Conservation (phyloP, 2,329 filamentous ascomycete species). For the Xylaria sp. region DNA sequence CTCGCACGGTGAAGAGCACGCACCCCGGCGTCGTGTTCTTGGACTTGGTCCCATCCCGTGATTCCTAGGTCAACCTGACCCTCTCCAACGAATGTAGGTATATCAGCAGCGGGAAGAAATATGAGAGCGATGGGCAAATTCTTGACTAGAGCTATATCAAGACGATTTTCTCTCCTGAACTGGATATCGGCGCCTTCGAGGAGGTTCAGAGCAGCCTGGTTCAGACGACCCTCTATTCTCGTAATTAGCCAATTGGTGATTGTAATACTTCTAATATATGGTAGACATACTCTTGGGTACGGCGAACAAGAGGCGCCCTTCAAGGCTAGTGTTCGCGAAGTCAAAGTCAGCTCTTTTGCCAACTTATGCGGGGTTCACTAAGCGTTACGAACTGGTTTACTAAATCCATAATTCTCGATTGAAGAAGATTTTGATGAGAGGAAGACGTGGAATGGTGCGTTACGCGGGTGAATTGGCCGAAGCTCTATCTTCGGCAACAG, state of each 20-base stretch:
- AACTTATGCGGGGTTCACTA: slow-evolving; percentile 10
- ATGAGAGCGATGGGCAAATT: slow-evolving; percentile 95
- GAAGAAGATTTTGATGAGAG: not conserved
- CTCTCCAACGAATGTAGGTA: slow-evolving; percentile 96
- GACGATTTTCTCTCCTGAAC: slow-evolving; percentile 92
- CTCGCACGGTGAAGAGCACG: slow-evolving; percentile 60
- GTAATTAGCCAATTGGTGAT: slow-evolving; percentile 36
- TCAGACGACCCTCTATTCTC: slow-evolving; percentile 84
- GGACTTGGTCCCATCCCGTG: slow-evolving; percentile 91
- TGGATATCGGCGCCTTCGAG: slow-evolving; percentile 95
- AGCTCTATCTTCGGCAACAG: not conserved
- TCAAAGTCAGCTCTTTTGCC: slow-evolving; percentile 52
- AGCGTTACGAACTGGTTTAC: slow-evolving; percentile 62
- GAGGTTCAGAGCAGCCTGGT: slow-evolving; percentile 87
- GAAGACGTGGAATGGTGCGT: slow-evolving; percentile 4
- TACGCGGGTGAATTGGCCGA: slow-evolving; percentile 3
- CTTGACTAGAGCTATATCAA: slow-evolving; percentile 97
- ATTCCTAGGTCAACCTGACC: slow-evolving; percentile 94
- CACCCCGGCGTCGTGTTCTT: slow-evolving; percentile 82
- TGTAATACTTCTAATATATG: slow-evolving; percentile 32
- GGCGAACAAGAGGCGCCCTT: slow-evolving; percentile 92
- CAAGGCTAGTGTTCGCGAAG: slow-evolving; percentile 69
- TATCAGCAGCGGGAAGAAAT: slow-evolving; percentile 96
- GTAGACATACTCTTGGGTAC: slow-evolving; percentile 91
- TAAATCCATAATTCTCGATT: slow-evolving; percentile 59